Evolutionary conservation across 176 grass and related monocot genomes (phyloP).

Genomic region (Microstegium vimineum): DNA sequence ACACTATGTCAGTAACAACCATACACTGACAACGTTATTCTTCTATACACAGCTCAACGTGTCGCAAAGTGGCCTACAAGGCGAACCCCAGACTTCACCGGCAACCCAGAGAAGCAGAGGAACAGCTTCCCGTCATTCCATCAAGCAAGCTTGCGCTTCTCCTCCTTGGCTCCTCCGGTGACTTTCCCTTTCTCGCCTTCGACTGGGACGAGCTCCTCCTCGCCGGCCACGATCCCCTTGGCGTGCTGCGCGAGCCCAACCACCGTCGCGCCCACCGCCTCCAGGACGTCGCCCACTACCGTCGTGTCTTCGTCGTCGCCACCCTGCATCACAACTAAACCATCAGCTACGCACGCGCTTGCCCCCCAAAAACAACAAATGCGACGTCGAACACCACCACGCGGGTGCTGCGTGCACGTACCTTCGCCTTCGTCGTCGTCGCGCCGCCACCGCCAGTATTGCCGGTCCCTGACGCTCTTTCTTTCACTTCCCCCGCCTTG

Average conservation of each 20-base stretch:
- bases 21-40: background rate
- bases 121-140: background rate
- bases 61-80: background rate
- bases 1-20: too few species aligned
- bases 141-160: constrained; percentile 15
- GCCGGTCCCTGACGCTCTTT: background rate
- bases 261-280: constrained; percentile 64
- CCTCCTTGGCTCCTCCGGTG: background rate
- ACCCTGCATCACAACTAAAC: constrained; percentile 10
- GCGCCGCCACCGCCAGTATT: background rate
- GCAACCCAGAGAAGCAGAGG: background rate
- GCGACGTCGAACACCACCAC: background rate
- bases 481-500: constrained; percentile 3
- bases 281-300: constrained; percentile 39
- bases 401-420: background rate
- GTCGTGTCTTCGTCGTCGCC: background rate
- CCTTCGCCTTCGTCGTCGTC: constrained; percentile 19
- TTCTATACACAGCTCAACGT: background rate
- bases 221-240: constrained; percentile 60
- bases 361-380: background rate
- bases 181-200: background rate
- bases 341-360: constrained; percentile 8
- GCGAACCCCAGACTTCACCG: background rate
- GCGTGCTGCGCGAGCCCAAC: constrained; percentile 44
- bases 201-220: constrained; percentile 36